Conservation (phyloP, 179 eudicot genomes). For the Carnegiea gigantea region DNA sequence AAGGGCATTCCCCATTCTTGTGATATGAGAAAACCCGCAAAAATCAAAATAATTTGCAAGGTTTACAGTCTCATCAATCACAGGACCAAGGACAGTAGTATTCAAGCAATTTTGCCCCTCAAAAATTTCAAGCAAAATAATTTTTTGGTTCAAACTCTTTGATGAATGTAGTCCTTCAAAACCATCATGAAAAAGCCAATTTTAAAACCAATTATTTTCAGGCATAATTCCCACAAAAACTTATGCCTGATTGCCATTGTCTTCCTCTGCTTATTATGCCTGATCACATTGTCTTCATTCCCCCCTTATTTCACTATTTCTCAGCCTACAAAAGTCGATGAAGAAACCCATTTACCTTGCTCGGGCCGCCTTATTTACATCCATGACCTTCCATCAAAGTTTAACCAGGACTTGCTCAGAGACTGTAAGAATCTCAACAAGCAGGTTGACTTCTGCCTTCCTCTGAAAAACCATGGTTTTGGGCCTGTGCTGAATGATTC, state of each 20-base stretch:
- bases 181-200: neutral
- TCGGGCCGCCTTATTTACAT: slow-evolving; percentile 35
- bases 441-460: slow-evolving; percentile 35
- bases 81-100: no score
- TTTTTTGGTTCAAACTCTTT: neutral
- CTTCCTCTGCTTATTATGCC: slow-evolving; percentile 3
- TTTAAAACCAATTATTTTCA: slow-evolving; percentile 5
- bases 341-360: slow-evolving; percentile 15
- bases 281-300: slow-evolving; percentile 15
- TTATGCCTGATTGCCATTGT: no score
- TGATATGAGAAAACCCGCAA: no score
- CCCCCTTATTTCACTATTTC: slow-evolving; percentile 16
- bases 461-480: slow-evolving; percentile 24
- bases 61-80: no score
- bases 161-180: neutral
- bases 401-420: slow-evolving; percentile 32
- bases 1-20: no score
- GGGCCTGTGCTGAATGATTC: slow-evolving; percentile 21
- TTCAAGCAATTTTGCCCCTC: neutral
- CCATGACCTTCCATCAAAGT: slow-evolving; percentile 33
- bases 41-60: no score
- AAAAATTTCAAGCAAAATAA: neutral
- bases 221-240: slow-evolving; percentile 10
- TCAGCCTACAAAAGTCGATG: slow-evolving; percentile 4
- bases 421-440: slow-evolving; percentile 22